Percentiles rank a stretch among this genome's conserved stretches.
Conservation (phyloP, 495 filamentous ascomycete species). For the Aspergillus hancockii region DNA sequence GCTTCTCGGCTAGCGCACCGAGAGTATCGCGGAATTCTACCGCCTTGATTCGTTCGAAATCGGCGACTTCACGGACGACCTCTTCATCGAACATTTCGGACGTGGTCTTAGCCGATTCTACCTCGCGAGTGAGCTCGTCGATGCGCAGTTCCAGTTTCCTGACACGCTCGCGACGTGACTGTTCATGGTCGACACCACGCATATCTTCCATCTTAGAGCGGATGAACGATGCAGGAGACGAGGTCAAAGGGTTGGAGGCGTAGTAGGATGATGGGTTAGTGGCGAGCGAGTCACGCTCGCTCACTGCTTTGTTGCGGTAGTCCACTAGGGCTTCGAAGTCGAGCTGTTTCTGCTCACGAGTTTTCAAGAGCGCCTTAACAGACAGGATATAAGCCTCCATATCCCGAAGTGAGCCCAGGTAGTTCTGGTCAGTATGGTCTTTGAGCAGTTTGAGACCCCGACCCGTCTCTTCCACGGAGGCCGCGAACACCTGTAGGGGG, state of each 20-base stretch:
- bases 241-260: constrained; percentile 58
- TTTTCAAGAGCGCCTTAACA: constrained; percentile 84
- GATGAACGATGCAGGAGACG: constrained; percentile 81
- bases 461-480: constrained; percentile 79
- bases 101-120: constrained; percentile 79
- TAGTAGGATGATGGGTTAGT: constrained; percentile 58
- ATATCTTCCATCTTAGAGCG: constrained; percentile 96
- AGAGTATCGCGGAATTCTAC: constrained; percentile 88
- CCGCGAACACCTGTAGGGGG: constrained; percentile 79
- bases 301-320: constrained; percentile 85
- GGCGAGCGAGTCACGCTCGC: constrained; percentile 85
- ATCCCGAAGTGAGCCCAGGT: constrained; percentile 84
- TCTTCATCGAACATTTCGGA: constrained; percentile 92
- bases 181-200: constrained; percentile 94
- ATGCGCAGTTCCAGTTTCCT: constrained; percentile 90
- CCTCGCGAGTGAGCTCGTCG: constrained; percentile 82
- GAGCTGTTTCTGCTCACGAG: constrained; percentile 94
- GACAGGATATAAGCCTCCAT: constrained; percentile 90
- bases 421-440: constrained; percentile 94
- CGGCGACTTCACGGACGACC: constrained; percentile 84
- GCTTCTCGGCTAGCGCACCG: constrained; percentile 76
- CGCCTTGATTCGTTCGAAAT: constrained; percentile 96
- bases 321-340: constrained; percentile 96
- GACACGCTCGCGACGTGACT: constrained; percentile 78
- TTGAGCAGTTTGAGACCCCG: constrained; percentile 72